Conservation (phyloP, 805 yeast species). For the Torulaspora microellipsoides region DNA sequence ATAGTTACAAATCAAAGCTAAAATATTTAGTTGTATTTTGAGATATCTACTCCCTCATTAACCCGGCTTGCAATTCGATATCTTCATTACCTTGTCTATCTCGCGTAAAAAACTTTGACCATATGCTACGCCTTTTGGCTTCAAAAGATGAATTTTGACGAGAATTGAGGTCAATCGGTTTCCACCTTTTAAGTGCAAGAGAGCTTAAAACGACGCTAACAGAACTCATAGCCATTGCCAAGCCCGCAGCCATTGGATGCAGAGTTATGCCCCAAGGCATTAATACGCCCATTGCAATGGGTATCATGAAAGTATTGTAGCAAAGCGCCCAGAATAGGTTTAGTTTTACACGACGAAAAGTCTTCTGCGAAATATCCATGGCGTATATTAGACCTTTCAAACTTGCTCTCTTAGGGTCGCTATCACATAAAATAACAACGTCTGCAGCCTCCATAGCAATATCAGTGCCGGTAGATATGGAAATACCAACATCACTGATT, state of each 20-base stretch:
- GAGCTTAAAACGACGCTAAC: slow-evolving; percentile 84
- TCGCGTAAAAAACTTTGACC: background rate
- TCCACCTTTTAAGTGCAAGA: slow-evolving; percentile 65
- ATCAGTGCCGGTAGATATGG: slow-evolving; percentile 89
- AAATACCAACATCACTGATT: slow-evolving; percentile 82
- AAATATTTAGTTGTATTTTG: background rate
- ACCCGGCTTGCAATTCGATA: slow-evolving; percentile 19
- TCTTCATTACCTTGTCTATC: slow-evolving; percentile 9
- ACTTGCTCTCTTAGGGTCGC: slow-evolving; percentile 20
- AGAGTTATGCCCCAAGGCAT: slow-evolving; percentile 71
- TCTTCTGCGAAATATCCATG: slow-evolving; percentile 60
- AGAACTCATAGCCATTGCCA: slow-evolving; percentile 90
- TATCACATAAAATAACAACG: slow-evolving; percentile 61
- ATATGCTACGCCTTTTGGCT: background rate
- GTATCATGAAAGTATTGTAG: slow-evolving; percentile 81
- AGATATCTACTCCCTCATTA: slow-evolving; percentile 3
- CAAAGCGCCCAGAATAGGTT: slow-evolving; percentile 86
- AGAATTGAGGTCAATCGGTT: slow-evolving; percentile 21
- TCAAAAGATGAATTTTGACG: background rate
- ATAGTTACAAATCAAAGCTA: no score
- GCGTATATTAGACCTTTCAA: slow-evolving; percentile 55
- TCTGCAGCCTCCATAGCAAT: slow-evolving; percentile 97
- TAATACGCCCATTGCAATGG: slow-evolving; percentile 91
- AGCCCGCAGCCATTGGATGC: slow-evolving; percentile 86
- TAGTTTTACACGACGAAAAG: slow-evolving; percentile 68